phyloP scores from a whole-genome alignment of 768 basidiomycete species.

The Naganishia kalamii region DNA sequence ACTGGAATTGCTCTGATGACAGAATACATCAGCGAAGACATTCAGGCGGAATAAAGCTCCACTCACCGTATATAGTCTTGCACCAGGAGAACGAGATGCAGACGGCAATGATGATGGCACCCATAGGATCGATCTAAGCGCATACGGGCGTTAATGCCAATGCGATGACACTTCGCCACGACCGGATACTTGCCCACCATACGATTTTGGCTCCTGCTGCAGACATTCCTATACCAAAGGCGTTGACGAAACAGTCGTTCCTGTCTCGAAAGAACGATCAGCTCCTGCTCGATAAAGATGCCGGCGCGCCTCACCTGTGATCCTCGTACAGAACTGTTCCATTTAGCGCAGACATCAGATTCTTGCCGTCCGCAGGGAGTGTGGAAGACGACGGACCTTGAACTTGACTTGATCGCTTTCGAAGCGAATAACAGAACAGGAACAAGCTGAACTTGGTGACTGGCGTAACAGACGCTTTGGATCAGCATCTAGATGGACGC shows the following conservation, averaged over 20 bases:
- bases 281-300: background rate
- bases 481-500: background rate
- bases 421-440: conserved; percentile 73
- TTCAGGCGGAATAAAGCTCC: background rate
- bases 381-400: conserved; percentile 58
- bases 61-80: conserved; percentile 59
- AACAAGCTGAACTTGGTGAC: conserved; percentile 81
- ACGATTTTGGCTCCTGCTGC: conserved; percentile 48
- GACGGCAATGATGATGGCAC: conserved; percentile 45
- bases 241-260: conserved; percentile 1
- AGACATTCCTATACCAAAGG: conserved; percentile 47
- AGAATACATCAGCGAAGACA: background rate
- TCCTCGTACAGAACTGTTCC: conserved; percentile 1
- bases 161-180: too few species aligned
- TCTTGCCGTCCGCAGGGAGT: background rate
- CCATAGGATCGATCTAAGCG: conserved; percentile 38
- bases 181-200: conserved; percentile 41
- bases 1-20: conserved; percentile 61
- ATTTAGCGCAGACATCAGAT: background rate
- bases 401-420: conserved; percentile 80
- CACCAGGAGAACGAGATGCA: conserved; percentile 69
- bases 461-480: conserved; percentile 38
- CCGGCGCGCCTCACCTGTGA: background rate
- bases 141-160: too few species aligned
- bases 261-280: background rate